Evolutionary conservation across 768 basidiomycete species (phyloP), one percentile per base, ranked within the genome.

Genomic region (Gyrodon lividus): DNA sequence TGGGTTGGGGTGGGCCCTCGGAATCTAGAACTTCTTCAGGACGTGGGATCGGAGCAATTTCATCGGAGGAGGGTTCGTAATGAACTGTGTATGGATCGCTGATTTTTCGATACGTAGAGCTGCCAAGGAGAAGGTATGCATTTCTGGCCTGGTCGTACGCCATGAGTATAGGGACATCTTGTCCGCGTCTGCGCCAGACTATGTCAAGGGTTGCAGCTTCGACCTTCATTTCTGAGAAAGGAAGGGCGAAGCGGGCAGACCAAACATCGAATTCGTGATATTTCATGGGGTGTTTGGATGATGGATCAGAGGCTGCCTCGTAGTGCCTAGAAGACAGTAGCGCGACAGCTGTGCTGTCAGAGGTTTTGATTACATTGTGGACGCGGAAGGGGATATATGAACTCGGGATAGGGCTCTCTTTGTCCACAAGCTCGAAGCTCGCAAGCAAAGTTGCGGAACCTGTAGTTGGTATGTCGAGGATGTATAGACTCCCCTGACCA

Each of bases 21-120:
- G 42, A 57, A 54, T 85, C 82, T 40, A 86, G 65, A 52, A 72
- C 75, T 66, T 87, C 87, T 53, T 73, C 76, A 6, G 71, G 63
- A 43, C 82, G 80, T 16, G 91, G 87, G 43, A 89, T 83, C 5
- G 87, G 82, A 0, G 78, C 83, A 2, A 86, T 68, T 59, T 92
- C 90, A 39, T 86, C 84, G 0, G 76, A 60, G 5, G 79, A 74
- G 8, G 87, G 89, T 44, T 82, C 79, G 51, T 83, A 83, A 3
- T 72, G 53, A 17, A 68, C 59, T 7, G 61, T 39, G 3, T 67
- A 47, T 3, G 70, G 60, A 19, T 68, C 62, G 19, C 63, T 70
- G 33, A 77, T 59, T 10, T 72, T 67, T 7, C 71, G 75, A 63
- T 89, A 89, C 6, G 66, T 57, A 20, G 81, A 80, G 31, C 80